Evolutionary conservation across 2,329 filamentous ascomycete genomes (phyloP).

Genomic region (Bipolaris gigantea): DNA sequence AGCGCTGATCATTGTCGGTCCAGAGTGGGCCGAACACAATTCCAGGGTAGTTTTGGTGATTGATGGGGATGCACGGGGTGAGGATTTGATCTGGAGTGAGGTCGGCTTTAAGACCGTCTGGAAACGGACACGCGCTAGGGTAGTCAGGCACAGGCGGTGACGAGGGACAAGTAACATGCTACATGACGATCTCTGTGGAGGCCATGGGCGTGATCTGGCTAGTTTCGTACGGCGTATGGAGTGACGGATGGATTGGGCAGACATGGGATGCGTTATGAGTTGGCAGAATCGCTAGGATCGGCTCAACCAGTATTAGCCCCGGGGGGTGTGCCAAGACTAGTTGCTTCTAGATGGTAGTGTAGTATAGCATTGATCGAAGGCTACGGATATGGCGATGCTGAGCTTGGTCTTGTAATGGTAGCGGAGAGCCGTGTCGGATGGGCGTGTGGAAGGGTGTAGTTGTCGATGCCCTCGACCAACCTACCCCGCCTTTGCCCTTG

Average conservation of each 20-base stretch:
- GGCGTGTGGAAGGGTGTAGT: background rate
- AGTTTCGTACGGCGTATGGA: slow-evolving; percentile 41
- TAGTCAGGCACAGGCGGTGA: slow-evolving; percentile 42
- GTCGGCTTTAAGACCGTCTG: slow-evolving; percentile 25
- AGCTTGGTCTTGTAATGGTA: slow-evolving; percentile 5
- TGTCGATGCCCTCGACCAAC: background rate
- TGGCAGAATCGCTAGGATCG: slow-evolving; percentile 39
- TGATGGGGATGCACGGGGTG: slow-evolving; percentile 7
- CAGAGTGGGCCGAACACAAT: slow-evolving; percentile 13
- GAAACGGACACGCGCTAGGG: slow-evolving; percentile 25
- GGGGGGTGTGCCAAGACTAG: slow-evolving; percentile 16
- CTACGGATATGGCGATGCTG: background rate
- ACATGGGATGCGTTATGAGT: slow-evolving; percentile 41
- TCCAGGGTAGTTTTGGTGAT: slow-evolving; percentile 12
- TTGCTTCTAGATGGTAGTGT: background rate
- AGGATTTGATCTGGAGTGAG: slow-evolving; percentile 17
- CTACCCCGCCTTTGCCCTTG: slow-evolving; percentile 9
- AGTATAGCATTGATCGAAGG: slow-evolving; percentile 5
- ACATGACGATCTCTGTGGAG: slow-evolving; percentile 40
- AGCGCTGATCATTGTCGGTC: slow-evolving; percentile 34
- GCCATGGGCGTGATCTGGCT: slow-evolving; percentile 31
- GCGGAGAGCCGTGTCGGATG: background rate
- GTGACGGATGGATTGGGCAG: slow-evolving; percentile 33
- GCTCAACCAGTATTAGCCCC: slow-evolving; percentile 23
- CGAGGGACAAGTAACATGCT: slow-evolving; percentile 41